These are phyloP conservation scores for Dittrichia graveolens DNA, from an alignment of 129 eudicot genomes.

Conservation along the genomic window DNA sequence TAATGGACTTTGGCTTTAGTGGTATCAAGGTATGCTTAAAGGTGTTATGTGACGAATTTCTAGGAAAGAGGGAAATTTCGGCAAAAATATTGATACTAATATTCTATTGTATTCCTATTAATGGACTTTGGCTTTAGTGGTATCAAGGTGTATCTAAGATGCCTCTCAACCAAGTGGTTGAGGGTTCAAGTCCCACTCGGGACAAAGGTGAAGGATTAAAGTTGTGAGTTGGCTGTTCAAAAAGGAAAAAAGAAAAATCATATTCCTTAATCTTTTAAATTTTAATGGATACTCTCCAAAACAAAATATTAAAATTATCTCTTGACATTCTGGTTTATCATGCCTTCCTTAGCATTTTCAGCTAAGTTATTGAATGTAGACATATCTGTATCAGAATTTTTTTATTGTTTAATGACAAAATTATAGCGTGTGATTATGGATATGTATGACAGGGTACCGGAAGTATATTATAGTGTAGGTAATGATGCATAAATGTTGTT, in stretches of 20 bases:
- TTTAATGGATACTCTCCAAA: not conserved
- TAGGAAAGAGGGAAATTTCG: constrained; percentile 15
- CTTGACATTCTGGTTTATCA: not conserved
- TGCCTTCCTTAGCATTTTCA: not conserved
- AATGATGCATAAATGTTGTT: no score
- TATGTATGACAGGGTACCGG: no score
- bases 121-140: no score
- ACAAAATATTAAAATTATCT: not conserved
- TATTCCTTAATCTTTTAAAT: not conserved
- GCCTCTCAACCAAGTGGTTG: no score
- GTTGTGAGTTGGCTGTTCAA: not conserved
- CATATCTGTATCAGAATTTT: not conserved
- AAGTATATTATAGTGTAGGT: no score
- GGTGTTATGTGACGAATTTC: not conserved
- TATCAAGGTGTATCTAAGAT: no score
- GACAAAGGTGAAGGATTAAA: no score
- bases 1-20: no score
- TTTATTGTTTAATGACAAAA: not conserved
- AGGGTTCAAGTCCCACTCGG: no score
- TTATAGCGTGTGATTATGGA: not conserved
- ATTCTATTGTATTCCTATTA: no score
- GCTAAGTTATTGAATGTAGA: not conserved
- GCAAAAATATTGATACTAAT: not conserved
- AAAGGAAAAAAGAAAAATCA: not conserved
- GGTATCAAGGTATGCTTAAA: no score